Base-by-base conservation (phyloP, 768 basidiomycete genomes). In the Termitomyces titanicus region DNA sequence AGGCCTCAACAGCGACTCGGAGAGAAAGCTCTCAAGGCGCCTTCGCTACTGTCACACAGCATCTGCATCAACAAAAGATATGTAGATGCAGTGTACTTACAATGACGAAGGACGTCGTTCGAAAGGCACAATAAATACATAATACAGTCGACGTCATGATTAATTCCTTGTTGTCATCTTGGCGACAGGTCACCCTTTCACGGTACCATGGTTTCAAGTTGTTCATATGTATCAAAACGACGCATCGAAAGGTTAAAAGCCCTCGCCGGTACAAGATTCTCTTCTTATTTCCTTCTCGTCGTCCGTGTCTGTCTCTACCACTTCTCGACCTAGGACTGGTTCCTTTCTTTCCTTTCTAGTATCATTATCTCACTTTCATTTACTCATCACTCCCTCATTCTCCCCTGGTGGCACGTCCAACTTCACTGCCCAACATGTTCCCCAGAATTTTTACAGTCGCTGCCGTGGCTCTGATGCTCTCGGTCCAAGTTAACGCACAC, bases 301-400 rank as follows among this genome's bases (percentile, higher is more conserved):
- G 27, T 44, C 22, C n/a, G n/a, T 50, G 24, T 34, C 34, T 46
- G 43, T 35, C 53, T 45, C 40, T 58, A 9, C 51, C 35, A 15
- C 17, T 54, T 55, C 54, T 24, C 47, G 53, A 24, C 58, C 57
- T 53, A 59, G 62, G 62, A 56, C 59, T 37, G 59, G 62, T 47
- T 58, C 57, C 59, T 58, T 50, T 22, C 38, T 61, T 40, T 63
- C 57, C 24, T 56, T 59, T 35, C 55, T 47, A 49, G 51, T 44
- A 49, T 56, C 35, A 17, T 51, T 35, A 2, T 39, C 39, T 57
- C 38, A 33, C 49, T 33, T 48, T 60, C 43, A 50, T 58, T 53
- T 27, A 25, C 9, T 35, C 31, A 20, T 37, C 20, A 24, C 33
- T 55, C 31, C 27, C 12, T 47, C 40, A 20, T n/a, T 46, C 12